Base-by-base conservation (phyloP, 1,139 yeast genomes). In the Groenewaldozyma sp. region DNA sequence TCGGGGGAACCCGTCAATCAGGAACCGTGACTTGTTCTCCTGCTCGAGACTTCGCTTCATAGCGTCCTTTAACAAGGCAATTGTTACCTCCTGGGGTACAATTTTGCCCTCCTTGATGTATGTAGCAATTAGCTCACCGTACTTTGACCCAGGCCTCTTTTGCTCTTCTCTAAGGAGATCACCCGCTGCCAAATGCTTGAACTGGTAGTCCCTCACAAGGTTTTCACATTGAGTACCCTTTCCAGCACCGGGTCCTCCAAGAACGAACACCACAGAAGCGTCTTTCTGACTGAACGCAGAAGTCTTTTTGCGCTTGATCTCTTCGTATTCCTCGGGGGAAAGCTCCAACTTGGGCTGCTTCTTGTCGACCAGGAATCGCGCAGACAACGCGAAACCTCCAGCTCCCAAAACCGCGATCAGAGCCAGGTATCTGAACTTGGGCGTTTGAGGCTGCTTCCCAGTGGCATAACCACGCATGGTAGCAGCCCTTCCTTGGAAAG, bases 1-100 rank as follows among this genome's bases (percentile, higher is more conserved):
- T 59, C 98, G 74, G 31, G 98, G 98, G 74, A 91, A 91, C 1
- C 98, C 98, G 60, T 91, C 98, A 41, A 91, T 76, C 54, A 91
- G 67, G 60, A 88, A 91, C 48, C 71, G 69, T 21, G 65, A 63
- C 42, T 71, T 71, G 1, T 94, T 94, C 27, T 67, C 56, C 13
- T 59, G 54, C n/a, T 60, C 54, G 36, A 60, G 52, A 38, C 71
- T 67, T 28, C 73, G 79, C 38, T 66, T 57, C 63, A 91, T 87
- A 10, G 95, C 95, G 48, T 81, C 79, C 53, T 80, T 75, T 55
- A 91, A 70, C 45, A 91, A 67, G 0, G 87, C 91, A 53, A 91
- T 71, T 1, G 98, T 91, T 39, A 91, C 82, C 59, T 88, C 96
- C 64, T 88, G 96, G 7, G 98, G 98, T 16, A 91, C 98, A 57